phyloP scores from a whole-genome alignment of 768 basidiomycete species.

The Leucocoprinus leucothites region DNA sequence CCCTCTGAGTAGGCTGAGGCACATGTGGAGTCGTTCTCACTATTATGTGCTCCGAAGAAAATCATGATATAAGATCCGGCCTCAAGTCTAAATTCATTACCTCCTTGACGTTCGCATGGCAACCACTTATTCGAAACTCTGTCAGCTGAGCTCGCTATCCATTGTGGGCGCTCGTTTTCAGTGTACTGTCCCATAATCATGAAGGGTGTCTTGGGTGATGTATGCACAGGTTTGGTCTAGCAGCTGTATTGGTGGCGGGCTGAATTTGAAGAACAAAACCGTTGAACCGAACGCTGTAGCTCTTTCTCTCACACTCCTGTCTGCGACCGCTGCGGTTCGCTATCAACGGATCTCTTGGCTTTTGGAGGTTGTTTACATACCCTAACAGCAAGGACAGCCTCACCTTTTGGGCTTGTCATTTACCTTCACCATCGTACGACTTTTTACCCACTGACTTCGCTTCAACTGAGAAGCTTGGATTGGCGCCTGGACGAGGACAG shows the following conservation, averaged over 20 bases:
- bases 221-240: conserved; percentile 1
- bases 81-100: neutral
- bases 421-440: neutral
- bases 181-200: neutral
- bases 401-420: neutral
- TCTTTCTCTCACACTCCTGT: conserved; percentile 4
- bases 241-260: neutral
- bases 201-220: too few relatives aligned
- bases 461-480: neutral
- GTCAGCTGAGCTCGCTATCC: too few relatives aligned
- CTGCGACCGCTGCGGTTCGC: neutral
- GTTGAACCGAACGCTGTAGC: neutral
- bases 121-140: too few relatives aligned
- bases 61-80: neutral
- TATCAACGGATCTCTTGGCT: neutral
- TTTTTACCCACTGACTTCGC: neutral
- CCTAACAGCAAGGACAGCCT: neutral
- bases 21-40: neutral
- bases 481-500: too few relatives aligned
- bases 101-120: too few relatives aligned
- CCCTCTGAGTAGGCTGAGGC: neutral
- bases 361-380: neutral
- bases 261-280: too few relatives aligned
- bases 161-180: too few relatives aligned
- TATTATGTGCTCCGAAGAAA: neutral